phyloP scores from a whole-genome alignment of 371 early-diverging fungal species.

The Mortierella sp. region DNA sequence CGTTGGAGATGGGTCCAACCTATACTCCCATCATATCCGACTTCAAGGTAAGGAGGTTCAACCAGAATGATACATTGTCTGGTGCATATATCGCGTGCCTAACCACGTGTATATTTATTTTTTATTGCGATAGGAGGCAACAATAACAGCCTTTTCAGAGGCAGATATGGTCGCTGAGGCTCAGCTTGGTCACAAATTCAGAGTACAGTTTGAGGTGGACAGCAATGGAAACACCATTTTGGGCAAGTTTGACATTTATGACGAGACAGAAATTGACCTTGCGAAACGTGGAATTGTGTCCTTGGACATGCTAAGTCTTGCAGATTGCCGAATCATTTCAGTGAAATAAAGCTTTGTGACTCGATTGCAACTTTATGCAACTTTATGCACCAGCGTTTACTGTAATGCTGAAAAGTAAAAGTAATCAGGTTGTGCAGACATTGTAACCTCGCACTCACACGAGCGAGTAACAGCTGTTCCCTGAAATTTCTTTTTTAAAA shows the following conservation, averaged over 20 bases:
- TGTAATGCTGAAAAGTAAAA: too few species aligned
- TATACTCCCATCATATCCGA: conserved; percentile 48
- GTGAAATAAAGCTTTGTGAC: conserved; percentile 12
- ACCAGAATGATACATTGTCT: not conserved
- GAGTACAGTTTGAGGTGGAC: conserved; percentile 19
- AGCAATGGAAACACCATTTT: conserved; percentile 30
- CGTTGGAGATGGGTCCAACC: conserved; percentile 36
- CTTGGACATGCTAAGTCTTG: conserved; percentile 27
- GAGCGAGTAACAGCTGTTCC: not conserved
- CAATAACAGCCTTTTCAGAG: conserved; percentile 20
- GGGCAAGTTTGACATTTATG: conserved; percentile 51
- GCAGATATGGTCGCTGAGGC: conserved; percentile 28
- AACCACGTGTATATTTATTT: not conserved
- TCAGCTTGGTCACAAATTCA: conserved; percentile 35
- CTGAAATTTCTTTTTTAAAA: not conserved
- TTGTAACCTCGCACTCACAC: not conserved
- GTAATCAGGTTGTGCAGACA: too few species aligned
- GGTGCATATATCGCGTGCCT: not conserved
- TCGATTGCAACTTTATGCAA: not conserved
- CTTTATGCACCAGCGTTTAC: not conserved
- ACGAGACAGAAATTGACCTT: conserved; percentile 35
- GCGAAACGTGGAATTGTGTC: conserved; percentile 30
- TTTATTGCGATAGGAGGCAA: conserved; percentile 30
- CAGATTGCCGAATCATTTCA: conserved; percentile 34
- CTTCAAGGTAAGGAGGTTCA: conserved; percentile 33